Conservation (phyloP, 169 alveolate species). For the Cryptosporidium viatorum region DNA sequence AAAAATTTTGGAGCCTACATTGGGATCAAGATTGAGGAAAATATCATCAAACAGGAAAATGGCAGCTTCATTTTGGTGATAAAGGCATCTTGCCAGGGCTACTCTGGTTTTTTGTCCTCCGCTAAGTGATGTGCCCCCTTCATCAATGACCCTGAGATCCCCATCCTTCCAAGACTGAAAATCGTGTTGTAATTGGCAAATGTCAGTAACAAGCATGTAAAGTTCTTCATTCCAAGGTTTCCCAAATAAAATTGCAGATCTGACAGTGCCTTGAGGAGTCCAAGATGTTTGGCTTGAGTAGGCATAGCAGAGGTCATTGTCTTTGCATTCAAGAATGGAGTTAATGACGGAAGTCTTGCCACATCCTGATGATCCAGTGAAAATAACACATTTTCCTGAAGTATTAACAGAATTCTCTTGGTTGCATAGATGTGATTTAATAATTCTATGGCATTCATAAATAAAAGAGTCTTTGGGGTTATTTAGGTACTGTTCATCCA, state of each 20-base stretch:
- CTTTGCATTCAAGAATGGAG: slow-evolving; percentile 30
- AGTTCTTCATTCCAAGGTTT: slow-evolving; percentile 78
- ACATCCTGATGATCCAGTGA: slow-evolving; percentile 68
- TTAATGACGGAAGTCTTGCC: slow-evolving; percentile 51
- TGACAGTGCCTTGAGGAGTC: slow-evolving; percentile 84
- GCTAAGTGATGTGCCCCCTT: slow-evolving; percentile 87
- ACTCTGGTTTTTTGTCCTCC: slow-evolving; percentile 94
- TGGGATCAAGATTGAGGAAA: slow-evolving; percentile 64
- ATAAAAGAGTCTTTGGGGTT: not conserved
- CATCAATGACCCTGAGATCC: slow-evolving; percentile 86
- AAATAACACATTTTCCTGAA: slow-evolving; percentile 26
- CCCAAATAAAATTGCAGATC: slow-evolving; percentile 85
- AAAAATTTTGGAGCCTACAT: slow-evolving; percentile 40
- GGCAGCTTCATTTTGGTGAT: slow-evolving; percentile 72
- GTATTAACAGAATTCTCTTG: not conserved
- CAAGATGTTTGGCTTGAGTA: slow-evolving; percentile 81
- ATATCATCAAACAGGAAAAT: slow-evolving; percentile 56
- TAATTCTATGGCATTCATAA: slow-evolving; percentile 8
- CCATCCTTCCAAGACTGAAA: slow-evolving; percentile 80
- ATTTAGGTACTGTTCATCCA: not conserved
- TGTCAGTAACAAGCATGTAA: slow-evolving; percentile 78
- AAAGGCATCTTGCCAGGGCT: slow-evolving; percentile 91
- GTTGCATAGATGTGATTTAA: not conserved
- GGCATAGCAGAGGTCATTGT: slow-evolving; percentile 44
- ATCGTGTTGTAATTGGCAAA: slow-evolving; percentile 81